Base-by-base conservation (phyloP, 257 asterid genomes). In the Nicotiana benthamiana region DNA sequence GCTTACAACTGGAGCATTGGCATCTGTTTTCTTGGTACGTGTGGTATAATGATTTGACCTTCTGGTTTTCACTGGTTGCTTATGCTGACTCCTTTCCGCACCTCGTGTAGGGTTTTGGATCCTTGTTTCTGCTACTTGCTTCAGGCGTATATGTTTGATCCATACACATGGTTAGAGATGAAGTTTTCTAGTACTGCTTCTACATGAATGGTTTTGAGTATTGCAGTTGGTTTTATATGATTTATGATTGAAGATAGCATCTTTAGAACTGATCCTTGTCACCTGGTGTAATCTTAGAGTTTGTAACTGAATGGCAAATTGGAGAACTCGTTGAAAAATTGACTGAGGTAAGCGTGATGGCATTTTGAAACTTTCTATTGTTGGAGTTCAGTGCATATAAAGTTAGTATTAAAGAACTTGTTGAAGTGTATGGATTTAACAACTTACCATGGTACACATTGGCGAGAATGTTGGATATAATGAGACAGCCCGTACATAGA, bases 101-200 rank as follows among this genome's bases (percentile, higher is more conserved):
- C 68, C 54, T 82, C 61, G 36, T 78, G 87, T 96, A 95, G 98
- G 99, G 99, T 65, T 95, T 95, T 60, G 99, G 99, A 80, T 93
- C 98, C 80, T 85, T 95, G 86, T 95, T 95, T 90, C 84, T 95
- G 93, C 92, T 95, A 43, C 99, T 95, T 80, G 89, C 99, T 79
- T 90, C 92, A 3, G 99, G 99, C n/a, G 92, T 95, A 79, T 95
- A 93, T 77, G 99, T 95, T 83, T 95, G 92, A 93, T 80, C 9
- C 40, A 70, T 70, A 2, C 77, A 1, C 22, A 13, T 74, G 78
- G 40, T 7, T 15, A 48, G 28, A 24, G 78, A 72, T 48, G 78
- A 3, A 74, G 78, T 48, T 12, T 74, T 46, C 9, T 24, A 24
- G 16, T 74, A 4, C 3, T 43, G 61, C 48, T 74, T 48, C 43